A percentile compares a stretch with the other conserved stretches of the same genome.
Conservation (phyloP, 345 rosid genomes). For the Pugionium dolabratum region DNA sequence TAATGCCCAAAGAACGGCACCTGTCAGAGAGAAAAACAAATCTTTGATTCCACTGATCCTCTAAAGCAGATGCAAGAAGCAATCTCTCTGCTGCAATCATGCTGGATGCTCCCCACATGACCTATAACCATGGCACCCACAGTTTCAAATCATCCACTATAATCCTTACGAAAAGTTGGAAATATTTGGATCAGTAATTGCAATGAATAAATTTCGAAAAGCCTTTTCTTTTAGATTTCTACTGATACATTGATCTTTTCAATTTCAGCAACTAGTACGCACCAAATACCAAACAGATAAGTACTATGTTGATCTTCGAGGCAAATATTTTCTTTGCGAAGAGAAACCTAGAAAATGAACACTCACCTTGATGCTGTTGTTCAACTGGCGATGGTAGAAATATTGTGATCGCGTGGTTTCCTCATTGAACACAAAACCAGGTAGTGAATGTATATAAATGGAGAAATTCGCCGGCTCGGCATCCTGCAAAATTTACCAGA, state of each 20-base stretch:
- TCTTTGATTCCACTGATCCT: constrained; percentile 80
- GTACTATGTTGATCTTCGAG: neutral
- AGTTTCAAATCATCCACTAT: neutral
- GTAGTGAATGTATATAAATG: constrained; percentile 70
- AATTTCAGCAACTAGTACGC: no score
- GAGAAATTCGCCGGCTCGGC: constrained; percentile 65
- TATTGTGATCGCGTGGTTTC: constrained; percentile 62
- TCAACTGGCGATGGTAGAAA: constrained; percentile 74
- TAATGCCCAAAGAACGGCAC: constrained; percentile 40
- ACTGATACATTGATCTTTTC: no score
- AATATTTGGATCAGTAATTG: neutral
- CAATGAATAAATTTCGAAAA: neutral
- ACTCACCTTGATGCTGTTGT: constrained; percentile 68
- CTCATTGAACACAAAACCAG: constrained; percentile 75
- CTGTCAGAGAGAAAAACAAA: constrained; percentile 93
- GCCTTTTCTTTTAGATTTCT: neutral
- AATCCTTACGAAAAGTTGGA: neutral
- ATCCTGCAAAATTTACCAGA: constrained; percentile 45
- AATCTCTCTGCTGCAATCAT: constrained; percentile 90
- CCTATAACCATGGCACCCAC: constrained; percentile 47
- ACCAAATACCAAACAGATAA: neutral
- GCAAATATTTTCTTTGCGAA: neutral
- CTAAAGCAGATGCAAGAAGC: constrained; percentile 68
- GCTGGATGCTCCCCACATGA: constrained; percentile 84
- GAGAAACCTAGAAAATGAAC: neutral